Evolutionary conservation across 2,329 filamentous ascomycete species (phyloP).

Genomic region (Achaetomium macrosporum): DNA sequence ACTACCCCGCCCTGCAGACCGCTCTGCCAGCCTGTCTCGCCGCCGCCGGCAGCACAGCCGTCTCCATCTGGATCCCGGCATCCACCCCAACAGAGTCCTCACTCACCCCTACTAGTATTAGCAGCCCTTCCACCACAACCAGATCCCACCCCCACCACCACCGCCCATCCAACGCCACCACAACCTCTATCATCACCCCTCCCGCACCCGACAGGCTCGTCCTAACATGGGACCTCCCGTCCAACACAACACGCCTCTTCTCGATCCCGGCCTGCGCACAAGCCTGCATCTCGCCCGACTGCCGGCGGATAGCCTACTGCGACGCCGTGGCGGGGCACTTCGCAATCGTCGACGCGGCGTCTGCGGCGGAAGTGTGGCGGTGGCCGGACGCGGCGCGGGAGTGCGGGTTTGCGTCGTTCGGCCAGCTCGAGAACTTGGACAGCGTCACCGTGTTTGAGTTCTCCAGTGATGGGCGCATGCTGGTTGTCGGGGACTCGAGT

Average conservation of each 20-base stretch:
- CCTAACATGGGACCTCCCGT: conserved; percentile 22
- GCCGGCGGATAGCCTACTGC: conserved; percentile 24
- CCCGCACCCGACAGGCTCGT: conserved; percentile 17
- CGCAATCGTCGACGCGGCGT: conserved; percentile 19
- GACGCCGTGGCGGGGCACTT: conserved; percentile 11
- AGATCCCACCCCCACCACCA: background rate
- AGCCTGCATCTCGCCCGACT: conserved; percentile 24
- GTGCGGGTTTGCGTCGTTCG: conserved; percentile 14
- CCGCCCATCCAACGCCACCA: conserved; percentile 6
- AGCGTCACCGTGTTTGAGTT: conserved; percentile 25
- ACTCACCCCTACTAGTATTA: background rate
- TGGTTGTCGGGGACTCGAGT: conserved; percentile 20
- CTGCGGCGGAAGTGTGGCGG: conserved; percentile 20
- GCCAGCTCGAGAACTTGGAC: conserved; percentile 18
- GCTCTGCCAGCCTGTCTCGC: conserved; percentile 21
- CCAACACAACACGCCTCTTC: conserved; percentile 21
- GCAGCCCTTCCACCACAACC: background rate
- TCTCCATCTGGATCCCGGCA: conserved; percentile 26
- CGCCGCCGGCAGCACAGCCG: conserved; percentile 18
- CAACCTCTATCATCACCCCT: background rate
- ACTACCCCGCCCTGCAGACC: conserved; percentile 20
- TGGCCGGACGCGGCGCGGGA: conserved; percentile 18
- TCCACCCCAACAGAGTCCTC: background rate
- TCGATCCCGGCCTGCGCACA: conserved; percentile 24
- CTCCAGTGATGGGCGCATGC: conserved; percentile 15